Evolutionary conservation across 371 early-diverging fungal species (phyloP), one percentile per base, ranked within the genome.

Genomic region (Mortierella sp.): DNA sequence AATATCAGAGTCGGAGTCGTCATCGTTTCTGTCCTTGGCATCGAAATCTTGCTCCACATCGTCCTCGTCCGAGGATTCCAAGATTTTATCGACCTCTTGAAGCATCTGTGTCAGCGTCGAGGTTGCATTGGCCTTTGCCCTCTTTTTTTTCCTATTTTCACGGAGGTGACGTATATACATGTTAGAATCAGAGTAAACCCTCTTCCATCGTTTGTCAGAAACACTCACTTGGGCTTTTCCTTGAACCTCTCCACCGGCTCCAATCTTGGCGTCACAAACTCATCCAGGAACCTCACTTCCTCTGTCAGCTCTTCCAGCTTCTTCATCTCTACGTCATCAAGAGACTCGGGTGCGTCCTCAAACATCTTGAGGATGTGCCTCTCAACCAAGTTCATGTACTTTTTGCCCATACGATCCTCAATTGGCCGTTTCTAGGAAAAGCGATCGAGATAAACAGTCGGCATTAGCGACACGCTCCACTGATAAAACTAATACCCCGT

Each of bases 311-410:
- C 76, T 11, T 31, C 49, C 50, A 76, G 27, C 27, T 76, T 69
- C 34, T 50, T 56, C 65, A 76, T 37, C 39, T 76, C 76, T 1
- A 44, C 76, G 39, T 76, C 76, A 34, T 65, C 68, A 12, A 76
- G 49, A 3, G 70, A 34, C 50, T 76, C 61, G 0, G 76, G 76
- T 0, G 76, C 76, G 11, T 76, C 76, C 27, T 64, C 70, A 48
- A 76, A 76, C 64, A 76, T 60, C 50, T 76, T 76, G 37, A 76
- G 62, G 17, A 76, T 70, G 34, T 51, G 60, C 57, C 65, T 76
- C 19, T 76, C 76, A 2, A 76, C 64, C 46, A 61, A 61, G 12
- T 56, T 30, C 43, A 76, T 15, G 31, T 69, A 60, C 37, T 76
- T 76, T 41, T 69, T 69, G 54, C 64, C 51, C 52, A 50, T 23